Evolutionary conservation across 495 filamentous ascomycete genomes (phyloP).

Genomic region (Trichoderma orchidacearum): DNA sequence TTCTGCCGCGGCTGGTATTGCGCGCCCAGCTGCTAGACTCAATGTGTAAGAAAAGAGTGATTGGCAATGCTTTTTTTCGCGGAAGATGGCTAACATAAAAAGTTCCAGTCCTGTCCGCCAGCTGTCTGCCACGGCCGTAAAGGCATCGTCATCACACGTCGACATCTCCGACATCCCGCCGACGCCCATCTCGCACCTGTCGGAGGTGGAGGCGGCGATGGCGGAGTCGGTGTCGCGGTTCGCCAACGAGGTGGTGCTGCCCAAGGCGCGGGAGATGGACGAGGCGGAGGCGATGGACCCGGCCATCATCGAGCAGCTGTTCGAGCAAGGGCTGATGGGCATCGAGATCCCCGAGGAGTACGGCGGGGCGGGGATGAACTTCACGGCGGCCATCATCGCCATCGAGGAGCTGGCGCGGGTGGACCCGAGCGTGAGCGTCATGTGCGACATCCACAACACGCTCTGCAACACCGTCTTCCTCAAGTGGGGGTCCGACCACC

Average conservation of each 20-base stretch:
- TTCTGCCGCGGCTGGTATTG: slow-evolving; percentile 22
- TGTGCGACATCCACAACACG: slow-evolving; percentile 96
- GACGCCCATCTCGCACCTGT: slow-evolving; percentile 86
- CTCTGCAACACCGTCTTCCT: slow-evolving; percentile 88
- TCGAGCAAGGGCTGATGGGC: slow-evolving; percentile 96
- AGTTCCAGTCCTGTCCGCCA: slow-evolving; percentile 41
- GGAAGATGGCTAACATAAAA: background rate
- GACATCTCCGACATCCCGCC: slow-evolving; percentile 64
- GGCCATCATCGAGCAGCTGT: slow-evolving; percentile 74
- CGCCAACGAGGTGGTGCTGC: slow-evolving; percentile 72
- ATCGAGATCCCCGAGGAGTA: slow-evolving; percentile 96
- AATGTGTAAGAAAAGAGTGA: slow-evolving; percentile 4
- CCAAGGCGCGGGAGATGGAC: slow-evolving; percentile 95
- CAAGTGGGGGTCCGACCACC: slow-evolving; percentile 62
- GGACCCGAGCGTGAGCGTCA: slow-evolving; percentile 85
- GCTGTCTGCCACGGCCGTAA: slow-evolving; percentile 55
- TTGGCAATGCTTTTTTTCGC: background rate
- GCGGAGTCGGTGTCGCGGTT: slow-evolving; percentile 83
- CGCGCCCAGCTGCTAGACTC: slow-evolving; percentile 7
- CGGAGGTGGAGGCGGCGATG: slow-evolving; percentile 83
- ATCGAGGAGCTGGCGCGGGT: slow-evolving; percentile 95
- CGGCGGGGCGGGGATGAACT: slow-evolving; percentile 96
- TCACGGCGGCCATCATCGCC: slow-evolving; percentile 86
- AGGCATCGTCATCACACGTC: slow-evolving; percentile 17
- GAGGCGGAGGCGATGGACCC: slow-evolving; percentile 93